phyloP scores from a whole-genome alignment of 225 moss, liverwort and hornwort species.

The Neckera pumila region DNA sequence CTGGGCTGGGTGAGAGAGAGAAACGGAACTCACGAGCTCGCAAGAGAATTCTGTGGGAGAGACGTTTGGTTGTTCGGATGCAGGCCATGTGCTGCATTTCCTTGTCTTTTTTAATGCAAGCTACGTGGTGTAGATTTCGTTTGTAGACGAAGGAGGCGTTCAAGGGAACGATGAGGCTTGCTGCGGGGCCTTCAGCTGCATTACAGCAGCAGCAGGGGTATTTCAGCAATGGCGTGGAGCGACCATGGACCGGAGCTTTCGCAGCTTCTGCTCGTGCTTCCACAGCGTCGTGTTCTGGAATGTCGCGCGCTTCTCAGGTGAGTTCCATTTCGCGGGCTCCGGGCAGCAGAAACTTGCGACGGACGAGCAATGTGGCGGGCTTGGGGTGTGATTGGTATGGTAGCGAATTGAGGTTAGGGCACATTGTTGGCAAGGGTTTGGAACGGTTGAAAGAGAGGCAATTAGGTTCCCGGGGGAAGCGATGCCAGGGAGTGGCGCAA shows the following conservation, averaged over 20 bases:
- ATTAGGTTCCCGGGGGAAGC: constrained; percentile 1
- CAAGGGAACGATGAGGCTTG: constrained; percentile 12
- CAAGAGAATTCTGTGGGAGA: neutral
- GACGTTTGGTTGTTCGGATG: neutral
- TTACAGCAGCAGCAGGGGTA: constrained; percentile 8
- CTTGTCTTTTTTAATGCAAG: neutral
- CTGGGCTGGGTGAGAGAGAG: neutral
- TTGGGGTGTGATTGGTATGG: constrained; percentile 9
- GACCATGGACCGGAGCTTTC: neutral
- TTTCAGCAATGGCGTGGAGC: constrained; percentile 19
- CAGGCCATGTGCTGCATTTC: neutral
- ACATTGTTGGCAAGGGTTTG: constrained; percentile 28
- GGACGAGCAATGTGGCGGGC: neutral
- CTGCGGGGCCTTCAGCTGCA: constrained; percentile 9
- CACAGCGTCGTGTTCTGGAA: constrained; percentile 16
- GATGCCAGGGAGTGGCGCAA: constrained; percentile 6
- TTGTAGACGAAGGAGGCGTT: neutral
- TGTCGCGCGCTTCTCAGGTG: constrained; percentile 1
- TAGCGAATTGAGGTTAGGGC: constrained; percentile 28
- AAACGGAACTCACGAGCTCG: neutral
- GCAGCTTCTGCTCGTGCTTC: neutral
- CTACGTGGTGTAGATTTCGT: neutral
- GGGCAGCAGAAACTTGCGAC: neutral
- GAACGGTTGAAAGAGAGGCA: constrained; percentile 1
- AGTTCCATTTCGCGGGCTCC: neutral